These are phyloP conservation scores for Sparassis latifolia DNA, from an alignment of 1,284 basidiomycete species.

Conservation along the genomic window DNA sequence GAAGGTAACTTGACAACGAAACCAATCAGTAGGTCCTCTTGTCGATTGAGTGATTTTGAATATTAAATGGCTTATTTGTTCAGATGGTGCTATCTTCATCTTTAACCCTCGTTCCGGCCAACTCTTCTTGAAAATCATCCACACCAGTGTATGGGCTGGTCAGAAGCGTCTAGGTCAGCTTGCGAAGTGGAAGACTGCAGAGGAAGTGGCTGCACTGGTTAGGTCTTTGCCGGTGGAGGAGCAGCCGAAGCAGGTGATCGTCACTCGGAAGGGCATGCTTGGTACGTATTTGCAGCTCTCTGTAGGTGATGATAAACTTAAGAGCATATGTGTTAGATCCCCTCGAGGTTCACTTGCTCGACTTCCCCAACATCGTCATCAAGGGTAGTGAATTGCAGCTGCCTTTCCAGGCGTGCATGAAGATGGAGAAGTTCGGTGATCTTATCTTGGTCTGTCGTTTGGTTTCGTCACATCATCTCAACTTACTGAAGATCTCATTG, in stretches of 20 bases:
- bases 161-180: constrained; percentile 99
- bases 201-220: constrained; percentile 98
- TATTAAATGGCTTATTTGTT: constrained; percentile 2
- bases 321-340: constrained; percentile 59
- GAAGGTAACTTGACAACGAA: constrained; percentile 99
- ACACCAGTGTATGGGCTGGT: constrained; percentile 99
- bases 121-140: constrained; percentile 98
- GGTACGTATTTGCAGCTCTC: constrained; percentile 32
- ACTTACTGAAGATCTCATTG: neutral
- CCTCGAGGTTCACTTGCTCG: constrained; percentile 95
- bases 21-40: constrained; percentile 73
- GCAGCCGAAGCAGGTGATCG: constrained; percentile 99
- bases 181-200: constrained; percentile 99
- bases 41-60: neutral
- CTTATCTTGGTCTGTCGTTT: constrained; percentile 66
- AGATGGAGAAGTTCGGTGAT: constrained; percentile 99
- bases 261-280: constrained; percentile 99
- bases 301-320: neutral
- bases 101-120: constrained; percentile 99
- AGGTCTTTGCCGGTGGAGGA: constrained; percentile 98
- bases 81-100: constrained; percentile 98
- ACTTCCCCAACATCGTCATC: constrained; percentile 99
- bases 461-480: neutral
- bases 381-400: constrained; percentile 98
- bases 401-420: constrained; percentile 99